A percentile compares a stretch with the other conserved stretches of the same genome.
Conservation (phyloP, 495 filamentous ascomycete genomes). For the Tetracladium marchalianum region DNA sequence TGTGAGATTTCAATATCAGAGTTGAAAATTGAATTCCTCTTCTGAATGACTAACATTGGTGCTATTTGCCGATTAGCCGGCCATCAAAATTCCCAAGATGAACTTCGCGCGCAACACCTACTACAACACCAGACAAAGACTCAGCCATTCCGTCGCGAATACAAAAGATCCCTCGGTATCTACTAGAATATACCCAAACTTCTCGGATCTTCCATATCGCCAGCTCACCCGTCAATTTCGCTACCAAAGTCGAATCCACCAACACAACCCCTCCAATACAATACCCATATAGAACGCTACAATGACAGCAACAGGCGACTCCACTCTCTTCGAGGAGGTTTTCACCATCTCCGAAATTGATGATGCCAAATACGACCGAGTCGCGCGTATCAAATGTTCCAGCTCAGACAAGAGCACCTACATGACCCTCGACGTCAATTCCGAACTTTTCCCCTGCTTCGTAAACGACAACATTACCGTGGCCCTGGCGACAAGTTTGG, state of each 20-base stretch:
- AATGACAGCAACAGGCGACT: constrained; percentile 54
- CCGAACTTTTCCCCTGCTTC: constrained; percentile 72
- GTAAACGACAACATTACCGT: constrained; percentile 66
- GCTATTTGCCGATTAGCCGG: too few species aligned
- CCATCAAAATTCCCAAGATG: too few species aligned
- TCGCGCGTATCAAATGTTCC: constrained; percentile 65
- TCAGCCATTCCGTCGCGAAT: too few species aligned
- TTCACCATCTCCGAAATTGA: constrained; percentile 75
- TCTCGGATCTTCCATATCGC: too few species aligned
- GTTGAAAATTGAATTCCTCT: background rate
- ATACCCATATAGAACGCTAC: background rate
- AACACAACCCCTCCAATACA: background rate
- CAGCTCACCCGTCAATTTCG: too few species aligned
- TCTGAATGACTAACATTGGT: too few species aligned
- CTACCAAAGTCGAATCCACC: too few species aligned
- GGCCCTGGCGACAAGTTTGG: constrained; percentile 72
- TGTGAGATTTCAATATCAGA: background rate
- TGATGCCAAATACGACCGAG: constrained; percentile 86
- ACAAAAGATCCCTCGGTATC: too few species aligned
- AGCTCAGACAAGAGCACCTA: constrained; percentile 59
- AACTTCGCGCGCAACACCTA: too few species aligned
- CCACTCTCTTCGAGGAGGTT: constrained; percentile 83
- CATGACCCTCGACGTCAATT: constrained; percentile 89
- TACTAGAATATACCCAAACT: too few species aligned
- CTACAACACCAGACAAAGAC: too few species aligned